Base-by-base conservation (phyloP, 208 protist species). In the Crithidia acanthocephali region DNA sequence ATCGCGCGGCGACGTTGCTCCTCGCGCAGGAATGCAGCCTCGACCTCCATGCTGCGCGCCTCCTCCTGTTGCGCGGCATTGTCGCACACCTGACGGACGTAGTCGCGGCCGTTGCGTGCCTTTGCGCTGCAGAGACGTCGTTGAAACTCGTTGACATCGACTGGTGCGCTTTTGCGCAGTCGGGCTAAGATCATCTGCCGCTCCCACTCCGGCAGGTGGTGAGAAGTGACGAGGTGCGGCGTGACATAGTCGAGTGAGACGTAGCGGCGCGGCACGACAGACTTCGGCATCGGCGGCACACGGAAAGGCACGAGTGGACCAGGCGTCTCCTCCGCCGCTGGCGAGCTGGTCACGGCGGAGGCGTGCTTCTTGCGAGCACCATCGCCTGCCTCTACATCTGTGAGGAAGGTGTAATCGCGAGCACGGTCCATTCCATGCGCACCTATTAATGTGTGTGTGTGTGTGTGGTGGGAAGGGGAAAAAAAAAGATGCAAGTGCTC, bases 111-210 rank as follows among this genome's bases (percentile, higher is more conserved):
- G 58, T 96, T 96, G 44, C 88, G 77, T 27, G 58, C 18, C 32
- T 78, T 65, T 4, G 81, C 64, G 9, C 9, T 2, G 22, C 35
- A 57, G 8, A 96, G 76, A 23, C 88, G 86, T 25, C 53, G 20
- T 58, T 92, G 81, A 56, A 96, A 96, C 23, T 63, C 68, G 16
- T 82, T 78, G 50, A 69, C 77, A 55, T 90, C 63, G 0, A 94
- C 32, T 11, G 61, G 72, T 25, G 48, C 15, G 9, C 33, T 50
- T 68, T 80, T 77, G 58, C 81, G 71, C 56, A 92, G 72, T 0
- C 83, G 76, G 2, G 85, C 52, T 16, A 93, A 44, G 48, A 95
- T 86, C 4, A 74, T 65, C 57, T 86, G 81, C 59, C 79, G 84
- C 68, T 95, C 90, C 84, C 83, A 92, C 28, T 90, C 76, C 18